Conservation (phyloP, 2,329 filamentous ascomycete genomes). For the Emmonsiellopsis sp. region DNA sequence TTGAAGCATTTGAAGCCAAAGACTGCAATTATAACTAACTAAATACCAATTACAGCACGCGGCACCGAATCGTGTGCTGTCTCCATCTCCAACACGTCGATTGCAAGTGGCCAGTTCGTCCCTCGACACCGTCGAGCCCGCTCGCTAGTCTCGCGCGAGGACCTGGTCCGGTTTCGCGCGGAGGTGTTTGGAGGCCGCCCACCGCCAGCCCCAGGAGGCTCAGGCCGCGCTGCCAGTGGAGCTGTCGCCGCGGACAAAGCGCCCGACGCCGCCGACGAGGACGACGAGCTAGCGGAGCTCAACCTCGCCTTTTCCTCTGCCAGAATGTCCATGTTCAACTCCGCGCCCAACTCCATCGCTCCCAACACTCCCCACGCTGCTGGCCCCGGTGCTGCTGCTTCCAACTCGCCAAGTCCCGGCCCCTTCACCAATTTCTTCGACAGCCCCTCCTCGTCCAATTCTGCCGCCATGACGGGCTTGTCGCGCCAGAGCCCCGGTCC, state of each 20-base stretch:
- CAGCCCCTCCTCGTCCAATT: constrained; percentile 8
- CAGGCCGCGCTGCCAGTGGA: background rate
- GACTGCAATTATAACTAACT: too few relatives aligned
- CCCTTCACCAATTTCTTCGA: constrained; percentile 27
- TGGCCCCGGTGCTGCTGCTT: background rate
- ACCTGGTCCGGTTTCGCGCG: constrained; percentile 13
- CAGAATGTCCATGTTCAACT: constrained; percentile 10
- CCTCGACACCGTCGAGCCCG: constrained; percentile 13
- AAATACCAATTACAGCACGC: too few relatives aligned
- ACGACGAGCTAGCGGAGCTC: constrained; percentile 22
- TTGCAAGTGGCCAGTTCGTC: constrained; percentile 1
- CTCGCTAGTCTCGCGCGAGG: constrained; percentile 9
- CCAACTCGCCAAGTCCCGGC: constrained; percentile 18
- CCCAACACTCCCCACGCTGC: background rate
- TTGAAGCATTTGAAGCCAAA: too few relatives aligned
- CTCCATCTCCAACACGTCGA: constrained; percentile 5
- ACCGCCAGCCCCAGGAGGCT: background rate
- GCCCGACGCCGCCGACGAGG: constrained; percentile 1
- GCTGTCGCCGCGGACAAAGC: constrained; percentile 2
- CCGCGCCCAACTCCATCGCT: constrained; percentile 1
- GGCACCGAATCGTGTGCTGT: constrained; percentile 5
- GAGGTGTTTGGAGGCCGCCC: constrained; percentile 9
- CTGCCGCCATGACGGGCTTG: constrained; percentile 11
- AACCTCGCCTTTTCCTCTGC: constrained; percentile 25
- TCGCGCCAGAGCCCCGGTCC: constrained; percentile 27